These are phyloP conservation scores for Xylaria venustula DNA, from an alignment of 495 filamentous ascomycete genomes.

Conservation along the genomic window DNA sequence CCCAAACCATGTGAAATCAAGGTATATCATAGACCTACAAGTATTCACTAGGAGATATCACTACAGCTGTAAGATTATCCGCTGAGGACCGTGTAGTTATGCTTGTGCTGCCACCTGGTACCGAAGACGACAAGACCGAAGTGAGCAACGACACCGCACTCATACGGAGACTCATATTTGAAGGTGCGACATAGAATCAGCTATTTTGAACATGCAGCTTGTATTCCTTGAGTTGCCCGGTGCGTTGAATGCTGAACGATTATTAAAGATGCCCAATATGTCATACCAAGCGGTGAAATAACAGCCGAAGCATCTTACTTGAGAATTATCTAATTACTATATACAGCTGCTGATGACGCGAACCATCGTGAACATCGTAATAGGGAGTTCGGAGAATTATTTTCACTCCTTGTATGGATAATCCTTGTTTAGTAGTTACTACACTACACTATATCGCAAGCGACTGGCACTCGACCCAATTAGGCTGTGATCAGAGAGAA, in stretches of 20 bases:
- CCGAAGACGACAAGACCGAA: neutral
- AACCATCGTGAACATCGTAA: too few relatives aligned
- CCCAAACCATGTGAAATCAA: constrained; percentile 1
- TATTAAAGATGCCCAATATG: too few relatives aligned
- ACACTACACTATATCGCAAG: neutral
- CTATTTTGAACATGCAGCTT: neutral
- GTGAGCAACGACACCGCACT: neutral
- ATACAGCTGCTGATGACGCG: too few relatives aligned
- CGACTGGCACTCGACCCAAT: too few relatives aligned
- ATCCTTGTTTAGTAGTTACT: neutral
- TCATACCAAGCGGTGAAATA: too few relatives aligned
- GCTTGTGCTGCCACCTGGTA: neutral
- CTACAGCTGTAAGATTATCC: constrained; percentile 6
- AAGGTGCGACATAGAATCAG: neutral
- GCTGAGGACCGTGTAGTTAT: neutral
- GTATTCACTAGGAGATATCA: constrained; percentile 24
- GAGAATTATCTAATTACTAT: too few relatives aligned
- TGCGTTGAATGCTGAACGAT: too few relatives aligned
- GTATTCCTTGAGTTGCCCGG: neutral
- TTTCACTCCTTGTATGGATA: neutral
- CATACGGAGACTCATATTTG: neutral
- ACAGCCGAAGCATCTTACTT: too few relatives aligned
- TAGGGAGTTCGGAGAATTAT: too few relatives aligned
- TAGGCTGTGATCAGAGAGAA: too few relatives aligned
- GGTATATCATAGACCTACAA: constrained; percentile 16